A percentile compares a stretch with the other conserved stretches of the same genome.
These are phyloP conservation scores for Phytophthora hybrid DNA, from an alignment of 352 stramenopile genomes.

Conservation along the genomic window DNA sequence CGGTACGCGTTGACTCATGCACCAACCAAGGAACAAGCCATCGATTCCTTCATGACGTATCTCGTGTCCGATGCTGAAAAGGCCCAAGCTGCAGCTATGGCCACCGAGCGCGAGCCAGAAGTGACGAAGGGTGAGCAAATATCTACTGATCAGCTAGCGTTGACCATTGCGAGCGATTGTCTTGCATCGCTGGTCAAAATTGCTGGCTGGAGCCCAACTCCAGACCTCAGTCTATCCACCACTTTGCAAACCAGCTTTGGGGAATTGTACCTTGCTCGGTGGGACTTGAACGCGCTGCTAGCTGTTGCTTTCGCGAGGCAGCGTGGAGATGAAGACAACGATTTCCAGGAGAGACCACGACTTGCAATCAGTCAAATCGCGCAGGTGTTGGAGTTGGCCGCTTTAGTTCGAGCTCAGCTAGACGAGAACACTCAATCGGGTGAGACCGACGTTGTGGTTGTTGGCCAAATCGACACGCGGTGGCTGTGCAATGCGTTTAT, in stretches of 20 bases:
- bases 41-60: constrained; percentile 63
- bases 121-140: constrained; percentile 16
- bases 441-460: constrained; percentile 9
- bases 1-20: constrained; percentile 68
- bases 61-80: constrained; percentile 45
- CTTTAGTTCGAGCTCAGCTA: constrained; percentile 28
- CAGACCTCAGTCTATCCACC: constrained; percentile 8
- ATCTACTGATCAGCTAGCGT: constrained; percentile 7
- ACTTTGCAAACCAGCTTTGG: constrained; percentile 43
- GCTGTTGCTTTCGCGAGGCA: constrained; percentile 48
- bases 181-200: constrained; percentile 53
- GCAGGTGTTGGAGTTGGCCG: constrained; percentile 44
- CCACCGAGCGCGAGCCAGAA: constrained; percentile 15
- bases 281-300: constrained; percentile 59
- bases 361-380: constrained; percentile 43
- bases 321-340: constrained; percentile 45
- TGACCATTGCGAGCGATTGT: constrained; percentile 35
- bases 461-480: constrained; percentile 33
- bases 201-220: constrained; percentile 28
- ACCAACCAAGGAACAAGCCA: constrained; percentile 51
- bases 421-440: constrained; percentile 25
- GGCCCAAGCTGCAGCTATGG: constrained; percentile 12
- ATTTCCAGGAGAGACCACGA: constrained; percentile 50
- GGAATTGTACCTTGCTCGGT: constrained; percentile 58
- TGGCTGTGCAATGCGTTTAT: constrained; percentile 38